Base-by-base conservation (phyloP, 2,329 filamentous ascomycete species). In the Pseudogymnoascus verrucosus region DNA sequence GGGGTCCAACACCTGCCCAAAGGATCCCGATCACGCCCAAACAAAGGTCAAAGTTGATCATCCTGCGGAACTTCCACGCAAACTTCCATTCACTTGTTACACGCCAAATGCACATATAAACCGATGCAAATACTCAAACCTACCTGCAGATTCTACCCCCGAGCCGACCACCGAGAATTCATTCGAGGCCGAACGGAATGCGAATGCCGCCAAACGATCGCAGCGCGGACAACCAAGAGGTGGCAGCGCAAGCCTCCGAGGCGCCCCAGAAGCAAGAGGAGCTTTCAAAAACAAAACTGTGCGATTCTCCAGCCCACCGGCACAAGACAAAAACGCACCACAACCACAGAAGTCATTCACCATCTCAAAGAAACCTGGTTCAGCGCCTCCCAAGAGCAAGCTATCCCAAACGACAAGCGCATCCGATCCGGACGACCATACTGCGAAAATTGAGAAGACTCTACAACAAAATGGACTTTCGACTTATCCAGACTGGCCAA, bases 361-460 rank as follows among this genome's bases (percentile, higher is more conserved):
- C 14, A 61, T 36, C 62, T 21, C 47, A n/a, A 37, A 63, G 19
- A 60, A 63, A 63, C 44, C 51, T 40, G 51, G 47, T 23, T 40
- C 31, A 5, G 28, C 51, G 16, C 59, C 21, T 40, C 59, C n/a
- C 7, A 61, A 61, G 36, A 61, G 59, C 59, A 61, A 61, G 23
- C 34, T 61, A 40, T 61, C 51, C 5, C 62, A 39, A 61, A 61
- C 44, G 16, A 60, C 51, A 12, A 63, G 34, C 19, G 26, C 31
- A 16, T 26, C 36, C 19, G 44, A 37, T 26, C 34, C 40, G 11
- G 54, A 63, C 65, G 69, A 57, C 62, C 67, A 76, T 19, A 81
- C 83, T 8, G 77, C 74, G 62, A 80, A 78, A 64, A 83, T 88
- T 31, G 76, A 79, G 64, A 74, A 77, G 7, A 81, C 82, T 64